Conservation (phyloP, 306 rosid species). For the Inga leiocalycina region DNA sequence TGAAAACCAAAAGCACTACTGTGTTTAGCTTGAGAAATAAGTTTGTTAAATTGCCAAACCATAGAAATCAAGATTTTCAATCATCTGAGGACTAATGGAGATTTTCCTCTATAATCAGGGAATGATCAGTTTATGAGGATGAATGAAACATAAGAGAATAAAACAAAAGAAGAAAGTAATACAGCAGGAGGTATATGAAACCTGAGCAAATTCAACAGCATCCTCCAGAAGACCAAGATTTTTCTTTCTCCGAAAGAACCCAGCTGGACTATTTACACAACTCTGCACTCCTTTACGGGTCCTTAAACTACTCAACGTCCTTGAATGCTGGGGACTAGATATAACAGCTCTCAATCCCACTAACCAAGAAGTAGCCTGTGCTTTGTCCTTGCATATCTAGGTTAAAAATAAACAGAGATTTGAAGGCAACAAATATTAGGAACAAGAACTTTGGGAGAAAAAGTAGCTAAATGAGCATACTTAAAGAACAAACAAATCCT, state of each 20-base stretch:
- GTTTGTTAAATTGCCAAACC: neutral
- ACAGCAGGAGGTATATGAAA: slow-evolving; percentile 35
- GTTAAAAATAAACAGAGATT: slow-evolving; percentile 18
- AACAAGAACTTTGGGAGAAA: neutral
- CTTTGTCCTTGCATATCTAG: slow-evolving; percentile 83
- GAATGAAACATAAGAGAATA: neutral
- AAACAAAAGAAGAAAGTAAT: neutral
- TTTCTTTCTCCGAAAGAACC: slow-evolving; percentile 72
- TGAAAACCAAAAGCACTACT: neutral
- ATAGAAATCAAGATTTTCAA: neutral
- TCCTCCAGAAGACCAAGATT: slow-evolving; percentile 81
- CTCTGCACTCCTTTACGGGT: slow-evolving; percentile 71
- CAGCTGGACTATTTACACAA: slow-evolving; percentile 87
- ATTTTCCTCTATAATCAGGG: slow-evolving; percentile 2
- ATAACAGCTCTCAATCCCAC: slow-evolving; percentile 71
- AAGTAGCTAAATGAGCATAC: slow-evolving; percentile 5
- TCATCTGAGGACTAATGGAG: slow-evolving; percentile 7
- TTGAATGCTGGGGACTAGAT: slow-evolving; percentile 53
- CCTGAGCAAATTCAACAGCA: slow-evolving; percentile 68
- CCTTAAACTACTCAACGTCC: slow-evolving; percentile 52
- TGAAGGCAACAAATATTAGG: slow-evolving; percentile 18
- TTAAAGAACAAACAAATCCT: slow-evolving; percentile 20
- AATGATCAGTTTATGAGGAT: neutral
- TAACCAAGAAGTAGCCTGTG: slow-evolving; percentile 79
- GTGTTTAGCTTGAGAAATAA: slow-evolving; percentile 19